Evolutionary conservation across 2,329 filamentous ascomycete species (phyloP).

Genomic region (Trematosphaeria pertusa): DNA sequence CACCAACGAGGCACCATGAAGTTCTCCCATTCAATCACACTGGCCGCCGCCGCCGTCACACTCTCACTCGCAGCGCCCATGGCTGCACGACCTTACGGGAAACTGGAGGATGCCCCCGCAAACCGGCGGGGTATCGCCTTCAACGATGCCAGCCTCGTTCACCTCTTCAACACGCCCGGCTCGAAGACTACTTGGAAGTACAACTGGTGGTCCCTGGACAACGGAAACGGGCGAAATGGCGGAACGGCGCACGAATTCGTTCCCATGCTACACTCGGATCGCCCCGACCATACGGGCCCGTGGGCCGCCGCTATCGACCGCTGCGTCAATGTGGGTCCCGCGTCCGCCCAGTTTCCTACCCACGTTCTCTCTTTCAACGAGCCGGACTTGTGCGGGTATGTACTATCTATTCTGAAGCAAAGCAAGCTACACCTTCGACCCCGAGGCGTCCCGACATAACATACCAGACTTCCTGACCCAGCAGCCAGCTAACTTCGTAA

Average conservation of each 20-base stretch:
- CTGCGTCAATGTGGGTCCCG: constrained; percentile 3
- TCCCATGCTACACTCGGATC: constrained; percentile 55
- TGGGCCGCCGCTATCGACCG: constrained; percentile 28
- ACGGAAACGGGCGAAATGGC: constrained; percentile 39
- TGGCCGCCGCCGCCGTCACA: background rate
- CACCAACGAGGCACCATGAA: background rate
- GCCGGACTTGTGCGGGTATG: constrained; percentile 40
- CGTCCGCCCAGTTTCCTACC: constrained; percentile 23
- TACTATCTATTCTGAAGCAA: no score
- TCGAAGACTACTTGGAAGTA: constrained; percentile 66
- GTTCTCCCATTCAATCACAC: background rate
- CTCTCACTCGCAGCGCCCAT: background rate
- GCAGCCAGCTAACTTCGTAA: no score
- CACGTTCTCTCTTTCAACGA: constrained; percentile 44
- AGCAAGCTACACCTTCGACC: no score
- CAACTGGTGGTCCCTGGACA: constrained; percentile 67
- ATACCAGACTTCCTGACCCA: no score
- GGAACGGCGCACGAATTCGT: constrained; percentile 61
- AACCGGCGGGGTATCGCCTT: constrained; percentile 67
- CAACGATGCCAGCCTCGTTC: constrained; percentile 63
- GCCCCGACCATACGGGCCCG: constrained; percentile 14
- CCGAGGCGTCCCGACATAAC: no score
- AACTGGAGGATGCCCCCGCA: constrained; percentile 3
- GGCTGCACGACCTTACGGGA: no score
- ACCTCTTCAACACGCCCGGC: constrained; percentile 53